These are phyloP conservation scores for Salix exigua DNA, from an alignment of 345 rosid species.

Conservation along the genomic window DNA sequence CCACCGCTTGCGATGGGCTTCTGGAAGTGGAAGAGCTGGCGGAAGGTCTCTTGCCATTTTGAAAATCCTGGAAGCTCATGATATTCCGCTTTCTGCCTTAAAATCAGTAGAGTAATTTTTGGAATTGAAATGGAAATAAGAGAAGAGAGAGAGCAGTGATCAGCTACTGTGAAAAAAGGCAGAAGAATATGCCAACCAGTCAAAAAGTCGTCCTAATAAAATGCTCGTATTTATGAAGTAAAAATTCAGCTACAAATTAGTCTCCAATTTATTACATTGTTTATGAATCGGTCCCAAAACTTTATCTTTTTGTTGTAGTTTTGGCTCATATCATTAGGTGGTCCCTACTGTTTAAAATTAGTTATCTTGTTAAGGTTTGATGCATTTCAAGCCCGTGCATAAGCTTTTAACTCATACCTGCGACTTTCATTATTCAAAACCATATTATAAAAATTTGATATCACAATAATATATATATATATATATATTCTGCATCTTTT, in stretches of 20 bases:
- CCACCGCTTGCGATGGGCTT: constrained; percentile 48
- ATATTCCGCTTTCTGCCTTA: neutral
- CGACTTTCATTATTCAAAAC: no score
- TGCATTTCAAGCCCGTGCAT: no score
- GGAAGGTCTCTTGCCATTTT: constrained; percentile 30
- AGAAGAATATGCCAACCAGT: neutral
- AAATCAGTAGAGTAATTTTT: neutral
- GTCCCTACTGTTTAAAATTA: no score
- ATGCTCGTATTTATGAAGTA: neutral
- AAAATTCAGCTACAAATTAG: neutral
- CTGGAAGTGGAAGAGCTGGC: constrained; percentile 32
- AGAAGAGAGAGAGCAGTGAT: neutral
- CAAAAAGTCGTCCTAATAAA: neutral
- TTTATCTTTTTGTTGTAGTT: no score
- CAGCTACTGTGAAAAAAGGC: neutral
- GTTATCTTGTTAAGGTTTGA: no score
- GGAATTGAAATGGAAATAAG: neutral
- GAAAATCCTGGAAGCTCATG: constrained; percentile 63
- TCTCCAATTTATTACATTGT: no score
- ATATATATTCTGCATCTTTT: no score
- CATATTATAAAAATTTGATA: no score
- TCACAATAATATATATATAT: no score
- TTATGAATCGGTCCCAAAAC: no score
- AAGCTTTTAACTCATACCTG: no score
- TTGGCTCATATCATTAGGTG: no score